phyloP scores from a whole-genome alignment of 176 grass and related monocot species.

The Aegilops longissima region DNA sequence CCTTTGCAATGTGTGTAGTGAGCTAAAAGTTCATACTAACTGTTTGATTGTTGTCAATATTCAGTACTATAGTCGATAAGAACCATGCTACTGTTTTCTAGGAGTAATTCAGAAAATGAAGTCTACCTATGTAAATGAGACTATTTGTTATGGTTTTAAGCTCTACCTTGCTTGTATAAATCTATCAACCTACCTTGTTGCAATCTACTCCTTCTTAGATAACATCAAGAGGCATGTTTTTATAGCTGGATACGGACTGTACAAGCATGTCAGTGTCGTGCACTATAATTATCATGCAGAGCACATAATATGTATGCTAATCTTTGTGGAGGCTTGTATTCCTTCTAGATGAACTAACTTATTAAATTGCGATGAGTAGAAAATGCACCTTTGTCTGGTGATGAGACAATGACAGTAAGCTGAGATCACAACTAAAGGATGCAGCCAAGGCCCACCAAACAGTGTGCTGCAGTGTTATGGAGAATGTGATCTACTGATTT shows the following conservation, averaged over 20 bases:
- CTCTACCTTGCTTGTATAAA: background rate
- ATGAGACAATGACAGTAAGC: background rate
- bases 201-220: constrained; percentile 2
- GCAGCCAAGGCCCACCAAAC: too few species aligned
- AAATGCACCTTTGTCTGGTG: background rate
- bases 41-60: background rate
- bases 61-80: background rate
- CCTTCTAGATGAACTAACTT: background rate
- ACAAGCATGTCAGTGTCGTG: background rate
- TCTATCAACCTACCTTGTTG: background rate
- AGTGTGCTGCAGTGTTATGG: background rate
- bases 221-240: constrained; percentile 22
- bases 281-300: constrained; percentile 3
- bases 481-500: background rate
- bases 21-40: background rate
- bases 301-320: background rate
- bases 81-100: background rate
- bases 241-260: background rate
- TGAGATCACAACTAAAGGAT: background rate
- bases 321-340: background rate
- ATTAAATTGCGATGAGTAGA: background rate
- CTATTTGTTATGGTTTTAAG: constrained; percentile 9
- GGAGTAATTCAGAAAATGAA: background rate
- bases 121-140: background rate
- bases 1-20: background rate